Evolutionary conservation across 352 stramenopile species (phyloP).

Genomic region (Globisporangium nunn): DNA sequence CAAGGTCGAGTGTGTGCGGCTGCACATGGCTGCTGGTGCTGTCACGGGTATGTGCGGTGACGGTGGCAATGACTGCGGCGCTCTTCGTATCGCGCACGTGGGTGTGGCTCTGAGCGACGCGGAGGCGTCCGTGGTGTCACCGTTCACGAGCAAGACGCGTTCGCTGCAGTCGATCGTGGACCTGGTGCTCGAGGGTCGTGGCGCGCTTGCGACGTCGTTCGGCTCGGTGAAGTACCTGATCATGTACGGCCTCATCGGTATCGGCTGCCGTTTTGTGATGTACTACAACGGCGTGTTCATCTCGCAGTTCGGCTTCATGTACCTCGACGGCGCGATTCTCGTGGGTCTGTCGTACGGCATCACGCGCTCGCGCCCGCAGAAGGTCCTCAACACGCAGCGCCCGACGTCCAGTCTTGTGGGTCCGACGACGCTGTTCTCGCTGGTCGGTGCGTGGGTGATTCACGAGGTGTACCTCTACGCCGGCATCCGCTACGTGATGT

Average conservation of each 20-base stretch:
- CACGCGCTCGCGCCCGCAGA: slow-evolving; percentile 56
- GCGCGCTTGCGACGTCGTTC: slow-evolving; percentile 76
- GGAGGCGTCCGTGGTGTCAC: slow-evolving; percentile 83
- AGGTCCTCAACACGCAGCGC: slow-evolving; percentile 49
- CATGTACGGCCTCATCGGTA: slow-evolving; percentile 84
- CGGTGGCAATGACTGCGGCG: slow-evolving; percentile 89
- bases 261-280: slow-evolving; percentile 77
- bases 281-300: slow-evolving; percentile 87
- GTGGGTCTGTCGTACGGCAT: slow-evolving; percentile 78
- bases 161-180: slow-evolving; percentile 71
- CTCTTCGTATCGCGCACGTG: slow-evolving; percentile 88
- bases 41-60: slow-evolving; percentile 83
- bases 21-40: slow-evolving; percentile 52
- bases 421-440: slow-evolving; percentile 55
- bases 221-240: slow-evolving; percentile 85
- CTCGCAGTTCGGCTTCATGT: slow-evolving; percentile 85
- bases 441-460: slow-evolving; percentile 52
- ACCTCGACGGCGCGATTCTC: slow-evolving; percentile 71
- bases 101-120: slow-evolving; percentile 86
- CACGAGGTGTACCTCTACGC: slow-evolving; percentile 73
- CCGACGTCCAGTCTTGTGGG: slow-evolving; percentile 83
- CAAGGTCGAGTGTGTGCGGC: slow-evolving; percentile 69
- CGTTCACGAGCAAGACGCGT: slow-evolving; percentile 84
- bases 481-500: slow-evolving; percentile 54
- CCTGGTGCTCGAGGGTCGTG: slow-evolving; percentile 75